Conservation (phyloP, 169 alveolate genomes). For the Plasmodium sp. region DNA sequence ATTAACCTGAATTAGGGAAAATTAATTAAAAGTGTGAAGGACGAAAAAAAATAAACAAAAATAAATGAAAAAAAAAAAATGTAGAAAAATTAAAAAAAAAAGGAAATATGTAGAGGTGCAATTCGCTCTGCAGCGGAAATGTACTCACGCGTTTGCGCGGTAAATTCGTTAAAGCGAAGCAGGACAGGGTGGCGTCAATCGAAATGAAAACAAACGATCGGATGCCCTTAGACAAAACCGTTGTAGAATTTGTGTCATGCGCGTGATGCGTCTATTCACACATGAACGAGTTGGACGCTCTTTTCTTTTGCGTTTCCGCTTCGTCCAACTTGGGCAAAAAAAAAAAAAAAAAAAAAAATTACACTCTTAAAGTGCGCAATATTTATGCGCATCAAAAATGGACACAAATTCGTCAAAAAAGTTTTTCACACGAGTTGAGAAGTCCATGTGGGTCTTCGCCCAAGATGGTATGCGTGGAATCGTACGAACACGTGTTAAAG, state of each 20-base stretch:
- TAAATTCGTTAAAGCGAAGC: not conserved
- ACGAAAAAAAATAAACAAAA: not conserved
- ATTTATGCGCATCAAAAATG: not conserved
- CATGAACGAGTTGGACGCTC: constrained; percentile 7
- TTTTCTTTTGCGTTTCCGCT: not conserved
- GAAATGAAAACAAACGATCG: not conserved
- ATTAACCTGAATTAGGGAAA: not conserved
- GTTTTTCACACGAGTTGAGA: not conserved
- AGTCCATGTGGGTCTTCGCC: not conserved
- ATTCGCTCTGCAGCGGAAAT: not conserved
- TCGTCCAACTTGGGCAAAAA: not conserved
- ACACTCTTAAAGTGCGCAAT: constrained; percentile 2
- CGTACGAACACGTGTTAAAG: not conserved
- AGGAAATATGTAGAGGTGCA: not conserved
- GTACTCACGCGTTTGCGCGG: not conserved
- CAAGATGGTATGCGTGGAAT: not conserved
- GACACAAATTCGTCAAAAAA: not conserved
- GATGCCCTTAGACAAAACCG: not conserved
- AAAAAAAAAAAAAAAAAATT: constrained; percentile 14
- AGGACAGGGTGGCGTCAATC: not conserved
- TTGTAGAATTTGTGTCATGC: constrained; percentile 7
- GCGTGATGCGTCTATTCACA: not conserved
- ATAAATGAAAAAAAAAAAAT: not conserved
- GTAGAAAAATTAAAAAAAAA: constrained; percentile 17
- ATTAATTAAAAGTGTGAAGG: not conserved